phyloP scores from a whole-genome alignment of 148 eudicot species.

The Persicaria tinctoria region DNA sequence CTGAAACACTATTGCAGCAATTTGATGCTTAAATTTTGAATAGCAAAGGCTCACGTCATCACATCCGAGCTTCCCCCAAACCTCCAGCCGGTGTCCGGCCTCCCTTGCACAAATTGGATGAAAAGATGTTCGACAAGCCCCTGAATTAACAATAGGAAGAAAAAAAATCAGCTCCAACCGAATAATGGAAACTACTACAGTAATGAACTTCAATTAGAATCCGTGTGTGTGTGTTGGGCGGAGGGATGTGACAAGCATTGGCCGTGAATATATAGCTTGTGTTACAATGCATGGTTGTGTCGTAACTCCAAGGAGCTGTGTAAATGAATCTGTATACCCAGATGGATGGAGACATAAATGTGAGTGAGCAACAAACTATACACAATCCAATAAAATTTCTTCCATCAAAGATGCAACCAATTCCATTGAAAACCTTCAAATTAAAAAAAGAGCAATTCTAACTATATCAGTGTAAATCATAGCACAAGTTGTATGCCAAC shows the following conservation, averaged over 20 bases:
- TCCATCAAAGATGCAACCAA: not conserved
- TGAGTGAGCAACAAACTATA: not conserved
- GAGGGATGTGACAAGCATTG: not conserved
- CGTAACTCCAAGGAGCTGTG: too few relatives aligned
- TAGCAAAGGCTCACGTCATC: conserved; percentile 68
- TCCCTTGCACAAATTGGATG: conserved; percentile 99
- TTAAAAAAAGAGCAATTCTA: not conserved
- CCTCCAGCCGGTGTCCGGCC: conserved; percentile 83
- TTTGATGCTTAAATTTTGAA: not conserved
- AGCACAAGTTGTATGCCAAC: not conserved
- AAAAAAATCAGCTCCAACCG: not conserved
- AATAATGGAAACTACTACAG: not conserved
- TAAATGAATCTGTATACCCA: not conserved
- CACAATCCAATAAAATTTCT: not conserved
- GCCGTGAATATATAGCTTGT: not conserved
- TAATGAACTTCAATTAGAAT: not conserved
- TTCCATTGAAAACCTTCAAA: not conserved
- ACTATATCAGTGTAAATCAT: not conserved
- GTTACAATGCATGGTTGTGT: not conserved
- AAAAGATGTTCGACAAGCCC: conserved; percentile 87
- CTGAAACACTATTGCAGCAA: not conserved
- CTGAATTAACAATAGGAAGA: conserved; percentile 33
- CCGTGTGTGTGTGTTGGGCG: not conserved
- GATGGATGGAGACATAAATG: not conserved
- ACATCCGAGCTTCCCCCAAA: conserved; percentile 90